Conservation (phyloP, 805 yeast species). For the Saccharomycopsis fermentans region DNA sequence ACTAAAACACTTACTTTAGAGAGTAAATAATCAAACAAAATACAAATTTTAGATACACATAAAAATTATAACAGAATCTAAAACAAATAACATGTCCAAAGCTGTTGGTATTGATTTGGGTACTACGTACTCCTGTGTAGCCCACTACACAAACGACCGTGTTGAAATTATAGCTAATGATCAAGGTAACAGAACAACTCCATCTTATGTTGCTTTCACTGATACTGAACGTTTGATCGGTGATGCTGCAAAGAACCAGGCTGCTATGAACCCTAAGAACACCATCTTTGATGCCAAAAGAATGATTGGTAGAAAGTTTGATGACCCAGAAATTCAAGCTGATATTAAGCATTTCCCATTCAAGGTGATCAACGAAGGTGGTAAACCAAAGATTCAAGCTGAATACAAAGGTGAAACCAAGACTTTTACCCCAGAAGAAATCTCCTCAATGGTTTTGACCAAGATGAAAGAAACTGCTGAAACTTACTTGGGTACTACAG, state of each 20-base stretch:
- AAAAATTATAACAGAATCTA: no score
- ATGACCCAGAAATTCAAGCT: slow-evolving; percentile 65
- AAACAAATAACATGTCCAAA: slow-evolving; percentile 33
- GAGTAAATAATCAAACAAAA: not conserved
- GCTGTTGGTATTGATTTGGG: slow-evolving; percentile 89
- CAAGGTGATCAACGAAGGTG: slow-evolving; percentile 63
- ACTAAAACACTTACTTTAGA: no score
- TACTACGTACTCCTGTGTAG: slow-evolving; percentile 97
- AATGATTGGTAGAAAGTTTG: slow-evolving; percentile 77
- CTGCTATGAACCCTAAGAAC: slow-evolving; percentile 90
- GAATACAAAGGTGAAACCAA: slow-evolving; percentile 83
- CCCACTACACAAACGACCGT: slow-evolving; percentile 72
- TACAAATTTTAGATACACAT: not conserved
- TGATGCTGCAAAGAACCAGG: slow-evolving; percentile 98
- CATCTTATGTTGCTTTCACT: slow-evolving; percentile 93
- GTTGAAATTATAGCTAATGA: slow-evolving; percentile 95
- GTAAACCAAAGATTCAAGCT: slow-evolving; percentile 82
- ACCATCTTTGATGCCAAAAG: slow-evolving; percentile 95
- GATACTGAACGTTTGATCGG: slow-evolving; percentile 93
- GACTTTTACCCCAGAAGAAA: slow-evolving; percentile 86
- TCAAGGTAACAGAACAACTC: slow-evolving; percentile 98
- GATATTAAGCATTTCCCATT: slow-evolving; percentile 89
- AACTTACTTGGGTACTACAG: slow-evolving; percentile 73
- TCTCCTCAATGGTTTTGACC: slow-evolving; percentile 82
- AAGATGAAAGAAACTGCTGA: slow-evolving; percentile 95